phyloP scores from a whole-genome alignment of 2,329 filamentous ascomycete species.

The Neonectria neomacrospora region DNA sequence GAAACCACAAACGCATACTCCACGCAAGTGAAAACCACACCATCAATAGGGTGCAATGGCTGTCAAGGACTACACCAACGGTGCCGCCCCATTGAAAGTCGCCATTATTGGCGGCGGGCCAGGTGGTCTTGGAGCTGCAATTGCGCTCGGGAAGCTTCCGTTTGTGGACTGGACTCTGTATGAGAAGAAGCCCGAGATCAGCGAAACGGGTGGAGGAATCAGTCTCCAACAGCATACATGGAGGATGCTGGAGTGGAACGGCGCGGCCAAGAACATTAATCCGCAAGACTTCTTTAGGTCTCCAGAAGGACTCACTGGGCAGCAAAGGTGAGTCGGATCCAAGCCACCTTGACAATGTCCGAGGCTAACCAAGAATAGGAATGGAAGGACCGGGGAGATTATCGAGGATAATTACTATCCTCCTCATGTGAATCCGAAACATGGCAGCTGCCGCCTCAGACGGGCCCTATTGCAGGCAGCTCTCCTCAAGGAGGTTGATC shows the following conservation, averaged over 20 bases:
- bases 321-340: conserved; percentile 36
- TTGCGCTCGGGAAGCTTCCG: conserved; percentile 44
- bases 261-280: conserved; percentile 47
- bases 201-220: conserved; percentile 53
- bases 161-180: conserved; percentile 50
- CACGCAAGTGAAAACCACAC: conserved; percentile 1
- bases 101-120: conserved; percentile 46
- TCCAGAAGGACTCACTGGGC: conserved; percentile 37
- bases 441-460: conserved; percentile 44
- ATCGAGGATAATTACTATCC: conserved; percentile 38
- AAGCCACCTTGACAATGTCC: fast-evolving
- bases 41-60: conserved; percentile 25
- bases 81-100: conserved; percentile 31
- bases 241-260: conserved; percentile 49
- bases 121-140: conserved; percentile 47
- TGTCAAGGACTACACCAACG: conserved; percentile 32
- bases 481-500: conserved; percentile 58
- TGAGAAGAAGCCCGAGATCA: conserved; percentile 51
- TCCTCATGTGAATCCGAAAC: conserved; percentile 39
- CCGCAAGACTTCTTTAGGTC: conserved; percentile 47
- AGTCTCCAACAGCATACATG: conserved; percentile 50
- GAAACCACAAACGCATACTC: background rate
- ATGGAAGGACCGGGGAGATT: conserved; percentile 47
- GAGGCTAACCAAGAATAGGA: conserved; percentile 33
- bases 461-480: conserved; percentile 59